phyloP scores from a whole-genome alignment of 23 red algal species.

The Gracilaria caudata region DNA sequence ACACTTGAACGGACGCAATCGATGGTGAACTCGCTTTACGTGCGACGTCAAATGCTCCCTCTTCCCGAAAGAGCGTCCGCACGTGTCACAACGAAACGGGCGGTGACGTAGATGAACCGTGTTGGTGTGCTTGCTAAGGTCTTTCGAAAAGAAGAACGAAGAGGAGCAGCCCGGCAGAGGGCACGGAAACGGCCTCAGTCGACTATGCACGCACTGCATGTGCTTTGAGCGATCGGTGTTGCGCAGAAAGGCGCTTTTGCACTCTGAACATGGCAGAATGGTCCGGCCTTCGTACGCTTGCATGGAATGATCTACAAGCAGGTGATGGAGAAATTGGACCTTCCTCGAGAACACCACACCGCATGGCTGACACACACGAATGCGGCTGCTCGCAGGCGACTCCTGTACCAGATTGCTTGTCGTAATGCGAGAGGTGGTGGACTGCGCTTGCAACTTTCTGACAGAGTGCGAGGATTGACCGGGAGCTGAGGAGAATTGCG shows the following conservation, averaged over 20 bases:
- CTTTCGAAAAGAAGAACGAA: slow-evolving; percentile 67
- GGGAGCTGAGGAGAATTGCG: not conserved
- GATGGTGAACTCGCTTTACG: slow-evolving; percentile 51
- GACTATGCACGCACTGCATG: slow-evolving; percentile 36
- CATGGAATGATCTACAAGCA: not conserved
- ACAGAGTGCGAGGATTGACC: not conserved
- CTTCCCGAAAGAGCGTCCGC: slow-evolving; percentile 57
- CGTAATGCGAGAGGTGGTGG: not conserved
- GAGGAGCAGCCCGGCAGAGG: slow-evolving; percentile 32
- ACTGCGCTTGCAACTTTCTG: not conserved
- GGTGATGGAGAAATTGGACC: slow-evolving; percentile 40
- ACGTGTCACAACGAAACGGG: slow-evolving; percentile 54
- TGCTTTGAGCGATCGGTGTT: slow-evolving; percentile 71
- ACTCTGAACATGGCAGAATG: slow-evolving; percentile 31
- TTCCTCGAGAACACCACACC: slow-evolving; percentile 23
- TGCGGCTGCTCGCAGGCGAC: not conserved
- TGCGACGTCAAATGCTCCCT: slow-evolving; percentile 63
- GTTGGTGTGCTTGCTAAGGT: slow-evolving; percentile 39
- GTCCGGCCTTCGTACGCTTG: slow-evolving; percentile 10
- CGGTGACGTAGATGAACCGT: slow-evolving; percentile 62
- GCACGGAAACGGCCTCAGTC: slow-evolving; percentile 55
- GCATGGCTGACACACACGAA: slow-evolving; percentile 9
- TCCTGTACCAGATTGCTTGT: not conserved
- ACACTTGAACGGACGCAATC: slow-evolving; percentile 46
- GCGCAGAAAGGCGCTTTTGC: slow-evolving; percentile 32